Evolutionary conservation across 345 rosid genomes (phyloP).

Genomic region (Jatropha curcas): DNA sequence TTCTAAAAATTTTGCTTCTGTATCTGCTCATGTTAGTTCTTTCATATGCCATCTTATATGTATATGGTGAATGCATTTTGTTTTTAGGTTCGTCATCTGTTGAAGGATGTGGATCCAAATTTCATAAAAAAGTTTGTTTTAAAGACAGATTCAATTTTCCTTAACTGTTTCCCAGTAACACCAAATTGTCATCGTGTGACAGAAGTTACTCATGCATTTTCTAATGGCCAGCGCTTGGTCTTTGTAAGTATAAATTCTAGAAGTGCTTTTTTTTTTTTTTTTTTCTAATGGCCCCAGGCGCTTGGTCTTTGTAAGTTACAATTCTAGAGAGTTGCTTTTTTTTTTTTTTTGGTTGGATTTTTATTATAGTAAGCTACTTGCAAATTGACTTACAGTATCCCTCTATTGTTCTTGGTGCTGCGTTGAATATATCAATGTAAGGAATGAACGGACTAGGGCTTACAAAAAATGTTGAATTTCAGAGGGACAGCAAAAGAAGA

Average conservation of each 20-base stretch:
- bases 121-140: conserved; percentile 51
- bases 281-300: too few species aligned
- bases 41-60: background rate
- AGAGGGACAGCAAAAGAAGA: conserved; percentile 62
- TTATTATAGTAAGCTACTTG: conserved; percentile 11
- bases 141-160: conserved; percentile 39
- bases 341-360: conserved; percentile 5
- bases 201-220: conserved; percentile 57
- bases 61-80: conserved; percentile 10
- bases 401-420: conserved; percentile 17
- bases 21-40: background rate
- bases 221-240: conserved; percentile 51
- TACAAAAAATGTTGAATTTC: conserved; percentile 73
- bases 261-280: too few species aligned
- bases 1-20: background rate
- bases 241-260: conserved; percentile 53
- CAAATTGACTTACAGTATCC: background rate
- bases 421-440: conserved; percentile 27
- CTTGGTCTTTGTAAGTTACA: too few species aligned
- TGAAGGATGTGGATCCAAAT: conserved; percentile 57
- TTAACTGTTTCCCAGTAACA: conserved; percentile 67
- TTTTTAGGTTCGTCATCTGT: conserved; percentile 56
- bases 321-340: too few species aligned
- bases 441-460: conserved; percentile 82
- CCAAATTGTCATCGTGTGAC: conserved; percentile 89